Base-by-base conservation (phyloP, 2,329 filamentous ascomycete genomes). In the Cercospora beticola region DNA sequence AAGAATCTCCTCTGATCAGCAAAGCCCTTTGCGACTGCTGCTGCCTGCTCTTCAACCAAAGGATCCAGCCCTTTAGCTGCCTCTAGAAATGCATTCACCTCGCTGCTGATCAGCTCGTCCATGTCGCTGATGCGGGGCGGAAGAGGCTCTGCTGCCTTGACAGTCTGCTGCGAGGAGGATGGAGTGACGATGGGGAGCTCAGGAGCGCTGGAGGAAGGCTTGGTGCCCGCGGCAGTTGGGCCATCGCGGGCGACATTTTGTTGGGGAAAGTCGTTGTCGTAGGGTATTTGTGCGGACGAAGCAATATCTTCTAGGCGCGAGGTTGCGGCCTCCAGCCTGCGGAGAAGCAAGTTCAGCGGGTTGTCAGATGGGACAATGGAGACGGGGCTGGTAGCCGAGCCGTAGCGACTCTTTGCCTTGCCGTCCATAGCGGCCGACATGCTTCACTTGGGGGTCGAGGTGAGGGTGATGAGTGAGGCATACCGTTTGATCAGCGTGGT, bases 401-500 rank as follows among this genome's bases (percentile, higher is more conserved):
- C 66, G 68, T 69, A 71, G 64, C 68, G 71, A 6, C 36, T 43
- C 36, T n/a, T 43, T 36, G 60, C 54, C 30, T 69, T 69, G 69
- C 67, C 63, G 31, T 68, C 67, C 68, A 68, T 68, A 52, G 36
- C 62, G 46, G 12, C 21, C 57, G 64, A 46, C 26, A 64, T 28
- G 43, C 31, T 64, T 40, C 14, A 28, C 16, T 28, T 28, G 26
- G 30, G 26, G 28, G n/a, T 9, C 16, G 54, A 59, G 64, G 30
- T 49, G 46, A 57, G 28, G 57, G 36, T 54, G 23, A 71, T 23
- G 52, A 43, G 28, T 16, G 46, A 59, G 57, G 66, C 65, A 46
- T 72, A 98, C 95, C 95, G 89, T 87, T 99, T 99, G 84, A 99
- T 97, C 77, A 99, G 88, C 65, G 95, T 99, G 40, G 93, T 96